Evolutionary conservation across 768 basidiomycete genomes (phyloP).

Genomic region (Hypholoma sublateritium): DNA sequence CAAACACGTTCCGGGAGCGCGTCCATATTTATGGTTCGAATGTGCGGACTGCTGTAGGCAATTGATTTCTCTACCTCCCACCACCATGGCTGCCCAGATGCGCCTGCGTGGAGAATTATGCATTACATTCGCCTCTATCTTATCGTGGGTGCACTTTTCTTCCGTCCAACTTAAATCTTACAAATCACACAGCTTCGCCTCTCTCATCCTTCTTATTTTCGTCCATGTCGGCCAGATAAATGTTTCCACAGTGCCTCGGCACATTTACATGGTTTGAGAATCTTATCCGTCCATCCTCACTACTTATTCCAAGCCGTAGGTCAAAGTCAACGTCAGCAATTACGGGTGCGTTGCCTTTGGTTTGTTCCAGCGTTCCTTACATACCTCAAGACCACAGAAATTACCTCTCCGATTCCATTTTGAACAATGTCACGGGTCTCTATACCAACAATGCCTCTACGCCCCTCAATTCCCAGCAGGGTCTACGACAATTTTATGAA

Average conservation of each 20-base stretch:
- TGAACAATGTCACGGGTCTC: slow-evolving; percentile 60
- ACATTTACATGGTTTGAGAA: slow-evolving; percentile 66
- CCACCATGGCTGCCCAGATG: slow-evolving; percentile 17
- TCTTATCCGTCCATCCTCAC: neutral
- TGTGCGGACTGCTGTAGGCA: slow-evolving; percentile 12
- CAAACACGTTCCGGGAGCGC: slow-evolving; percentile 32
- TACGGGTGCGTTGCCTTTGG: slow-evolving; percentile 55
- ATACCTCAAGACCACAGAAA: slow-evolving; percentile 33
- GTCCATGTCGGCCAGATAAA: slow-evolving; percentile 86
- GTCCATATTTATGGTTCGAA: slow-evolving; percentile 5
- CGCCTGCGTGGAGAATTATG: slow-evolving; percentile 76
- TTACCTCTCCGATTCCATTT: slow-evolving; percentile 47
- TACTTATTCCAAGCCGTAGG: slow-evolving; percentile 36
- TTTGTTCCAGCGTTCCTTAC: slow-evolving; percentile 1
- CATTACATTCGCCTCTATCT: slow-evolving; percentile 66
- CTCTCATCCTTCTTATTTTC: slow-evolving; percentile 71
- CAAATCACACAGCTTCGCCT: slow-evolving; percentile 35
- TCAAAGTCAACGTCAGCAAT: slow-evolving; percentile 64
- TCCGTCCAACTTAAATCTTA: slow-evolving; percentile 10
- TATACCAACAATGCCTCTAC: slow-evolving; percentile 67
- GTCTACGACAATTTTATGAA: slow-evolving; percentile 69
- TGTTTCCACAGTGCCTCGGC: slow-evolving; percentile 68
- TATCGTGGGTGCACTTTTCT: slow-evolving; percentile 54
- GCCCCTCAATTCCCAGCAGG: slow-evolving; percentile 54
- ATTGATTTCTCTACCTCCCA: slow-evolving; percentile 5